Percentiles rank a stretch among this genome's conserved stretches.
phyloP scores from a whole-genome alignment of 1,139 yeast species.

The Waltiozyma sp. region DNA sequence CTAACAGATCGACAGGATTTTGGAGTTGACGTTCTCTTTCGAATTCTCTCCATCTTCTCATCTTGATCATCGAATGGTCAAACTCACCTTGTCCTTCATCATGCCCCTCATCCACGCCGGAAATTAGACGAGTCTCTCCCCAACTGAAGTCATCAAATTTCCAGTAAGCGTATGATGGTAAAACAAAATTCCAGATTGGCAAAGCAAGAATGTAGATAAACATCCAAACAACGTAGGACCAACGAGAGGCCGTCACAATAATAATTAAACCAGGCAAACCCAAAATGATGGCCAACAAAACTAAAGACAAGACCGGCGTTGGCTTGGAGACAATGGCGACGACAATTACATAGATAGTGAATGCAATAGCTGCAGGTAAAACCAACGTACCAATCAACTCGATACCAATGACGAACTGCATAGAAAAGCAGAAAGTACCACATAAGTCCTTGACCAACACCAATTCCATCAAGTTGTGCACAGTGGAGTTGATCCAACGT shows the following conservation, averaged over 20 bases:
- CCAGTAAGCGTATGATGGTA: slow-evolving; percentile 90
- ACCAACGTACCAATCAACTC: slow-evolving; percentile 88
- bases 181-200: slow-evolving; percentile 90
- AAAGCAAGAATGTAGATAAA: slow-evolving; percentile 67
- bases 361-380: slow-evolving; percentile 82
- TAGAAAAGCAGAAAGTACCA: slow-evolving; percentile 94
- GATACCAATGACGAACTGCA: slow-evolving; percentile 87
- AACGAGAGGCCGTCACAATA: slow-evolving; percentile 77
- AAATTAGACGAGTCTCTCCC: slow-evolving; percentile 93
- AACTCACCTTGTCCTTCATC: slow-evolving; percentile 69
- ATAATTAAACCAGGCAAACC: slow-evolving; percentile 87
- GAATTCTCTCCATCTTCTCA: slow-evolving; percentile 92
- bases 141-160: slow-evolving; percentile 96
- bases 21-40: slow-evolving; percentile 44
- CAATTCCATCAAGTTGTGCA: slow-evolving; percentile 88
- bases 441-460: slow-evolving; percentile 83
- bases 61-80: slow-evolving; percentile 75
- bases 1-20: slow-evolving; percentile 6
- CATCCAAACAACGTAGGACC: slow-evolving; percentile 75
- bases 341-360: slow-evolving; percentile 74
- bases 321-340: slow-evolving; percentile 71
- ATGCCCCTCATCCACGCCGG: slow-evolving; percentile 57
- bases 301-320: slow-evolving; percentile 72
- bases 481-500: slow-evolving; percentile 97
- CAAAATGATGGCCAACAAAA: slow-evolving; percentile 68